phyloP scores from a whole-genome alignment of 805 yeast genomes.

The Candida mattraensis region DNA sequence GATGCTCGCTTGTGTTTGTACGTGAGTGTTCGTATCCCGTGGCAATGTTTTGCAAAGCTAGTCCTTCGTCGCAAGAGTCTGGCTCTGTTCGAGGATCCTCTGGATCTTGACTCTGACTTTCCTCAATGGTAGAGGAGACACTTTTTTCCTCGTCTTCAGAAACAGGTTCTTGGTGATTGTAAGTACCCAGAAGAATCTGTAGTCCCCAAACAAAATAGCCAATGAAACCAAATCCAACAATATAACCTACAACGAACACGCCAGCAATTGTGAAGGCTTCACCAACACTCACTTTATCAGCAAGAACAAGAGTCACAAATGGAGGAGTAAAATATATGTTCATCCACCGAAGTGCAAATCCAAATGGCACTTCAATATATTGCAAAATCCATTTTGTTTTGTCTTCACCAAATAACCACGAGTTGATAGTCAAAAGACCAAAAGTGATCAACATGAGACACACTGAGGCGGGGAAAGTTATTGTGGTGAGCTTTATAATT shows the following conservation, averaged over 20 bases:
- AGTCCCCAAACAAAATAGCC: slow-evolving; percentile 48
- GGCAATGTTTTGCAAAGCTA: slow-evolving; percentile 22
- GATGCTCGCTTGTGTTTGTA: neutral
- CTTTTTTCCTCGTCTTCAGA: slow-evolving; percentile 27
- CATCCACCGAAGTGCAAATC: slow-evolving; percentile 74
- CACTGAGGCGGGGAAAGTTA: slow-evolving; percentile 69
- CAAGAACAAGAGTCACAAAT: slow-evolving; percentile 67
- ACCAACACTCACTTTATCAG: slow-evolving; percentile 60
- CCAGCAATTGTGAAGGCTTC: slow-evolving; percentile 76
- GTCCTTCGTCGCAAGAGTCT: slow-evolving; percentile 35
- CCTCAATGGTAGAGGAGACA: too few species aligned
- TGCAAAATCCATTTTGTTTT: slow-evolving; percentile 27
- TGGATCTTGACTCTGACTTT: too few species aligned
- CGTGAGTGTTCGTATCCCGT: slow-evolving; percentile 18
- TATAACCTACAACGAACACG: slow-evolving; percentile 66
- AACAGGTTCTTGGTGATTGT: slow-evolving; percentile 13
- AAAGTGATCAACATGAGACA: slow-evolving; percentile 65
- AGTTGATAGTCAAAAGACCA: slow-evolving; percentile 41
- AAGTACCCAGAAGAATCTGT: slow-evolving; percentile 35
- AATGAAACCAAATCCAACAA: slow-evolving; percentile 49
- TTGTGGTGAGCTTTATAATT: slow-evolving; percentile 43
- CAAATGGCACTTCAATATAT: slow-evolving; percentile 58
- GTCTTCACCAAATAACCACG: slow-evolving; percentile 37
- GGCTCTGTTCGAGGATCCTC: too few species aligned
- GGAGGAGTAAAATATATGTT: slow-evolving; percentile 78